Base-by-base conservation (phyloP, 768 basidiomycete genomes). In the Lanmaoa rubissima region DNA sequence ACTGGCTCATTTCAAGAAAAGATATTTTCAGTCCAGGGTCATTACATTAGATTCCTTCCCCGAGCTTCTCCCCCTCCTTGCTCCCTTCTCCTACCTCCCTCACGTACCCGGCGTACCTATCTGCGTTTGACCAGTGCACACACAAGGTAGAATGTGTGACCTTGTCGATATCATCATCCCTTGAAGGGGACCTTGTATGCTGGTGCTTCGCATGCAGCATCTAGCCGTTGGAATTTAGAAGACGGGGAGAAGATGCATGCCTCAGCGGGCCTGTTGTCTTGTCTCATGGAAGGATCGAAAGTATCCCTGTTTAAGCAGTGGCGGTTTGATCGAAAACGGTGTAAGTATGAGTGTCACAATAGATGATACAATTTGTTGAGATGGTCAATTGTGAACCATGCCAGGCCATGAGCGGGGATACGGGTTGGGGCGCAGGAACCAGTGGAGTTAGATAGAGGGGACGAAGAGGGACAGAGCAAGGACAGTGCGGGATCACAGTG, bases 21-120 rank as follows among this genome's bases (percentile, higher is more conserved):
- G 12, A 41, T 47, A 38, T 50, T 44, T 54, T 49, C 34, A 51
- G 26, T 32, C 35, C 40, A 44, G 52, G 28, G 35, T 65, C 47
- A 59, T 62, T 68, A 68, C 60, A 69, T 26, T 9, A 52, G 17
- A 35, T 19, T 51, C 48, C 55, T 31, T 56, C 43, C 24, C 36
- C 32, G 21, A 19, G 21, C 13, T 7, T 19, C 35, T 16, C 39
- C n/a, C 16, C 44, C n/a, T 43, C 44, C 43, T 47, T 28, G 26
- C 36, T 24, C 35, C 39, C 44, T 48, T 51, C 52, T 42, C 44
- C 46, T 36, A 32, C 36, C 28, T 45, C 45, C 36, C 6, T 41
- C 46, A 41, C 28, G 3, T 40, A 4, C 48, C 51, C 16, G 31
- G 48, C 28, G 44, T 54, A 55, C 62, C 48, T 48, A 54, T 55